Conservation (phyloP, 495 filamentous ascomycete species). For the Penicillium odoratum region DNA sequence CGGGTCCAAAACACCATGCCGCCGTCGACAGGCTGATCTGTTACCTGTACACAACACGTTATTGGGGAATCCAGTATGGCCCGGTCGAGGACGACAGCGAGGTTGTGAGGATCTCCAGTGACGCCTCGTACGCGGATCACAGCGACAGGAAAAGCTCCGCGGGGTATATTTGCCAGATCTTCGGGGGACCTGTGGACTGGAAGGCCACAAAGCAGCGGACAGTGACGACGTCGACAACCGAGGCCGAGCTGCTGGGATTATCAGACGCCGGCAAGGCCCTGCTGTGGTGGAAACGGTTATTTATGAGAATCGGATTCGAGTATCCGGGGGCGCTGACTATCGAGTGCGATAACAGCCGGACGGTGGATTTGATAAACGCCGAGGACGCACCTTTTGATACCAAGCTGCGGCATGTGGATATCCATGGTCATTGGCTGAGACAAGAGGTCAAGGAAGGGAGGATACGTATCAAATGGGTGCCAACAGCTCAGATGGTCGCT, state of each 20-base stretch:
- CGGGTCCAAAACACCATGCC: slow-evolving; percentile 11
- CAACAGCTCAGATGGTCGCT: slow-evolving; percentile 10
- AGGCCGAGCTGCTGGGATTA: slow-evolving; percentile 17
- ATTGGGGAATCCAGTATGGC: slow-evolving; percentile 10
- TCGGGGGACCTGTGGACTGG: slow-evolving; percentile 23
- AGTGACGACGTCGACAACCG: slow-evolving; percentile 16
- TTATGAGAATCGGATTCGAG: not conserved
- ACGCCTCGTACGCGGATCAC: slow-evolving; percentile 24
- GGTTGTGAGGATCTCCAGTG: slow-evolving; percentile 10
- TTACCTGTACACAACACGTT: slow-evolving; percentile 17
- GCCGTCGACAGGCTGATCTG: slow-evolving; percentile 14
- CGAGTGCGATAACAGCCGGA: slow-evolving; percentile 3
- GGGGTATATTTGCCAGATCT: slow-evolving; percentile 21
- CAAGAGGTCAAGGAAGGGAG: slow-evolving; percentile 11
- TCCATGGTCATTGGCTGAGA: slow-evolving; percentile 18
- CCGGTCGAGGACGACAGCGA: not conserved
- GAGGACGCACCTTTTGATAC: slow-evolving; percentile 10
- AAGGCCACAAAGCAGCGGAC: slow-evolving; percentile 23
- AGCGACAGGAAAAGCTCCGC: slow-evolving; percentile 15
- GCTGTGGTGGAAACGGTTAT: slow-evolving; percentile 11
- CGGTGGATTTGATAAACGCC: not conserved
- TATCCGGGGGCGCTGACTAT: not conserved
- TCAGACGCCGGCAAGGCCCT: slow-evolving; percentile 7
- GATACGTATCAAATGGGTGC: slow-evolving; percentile 6
- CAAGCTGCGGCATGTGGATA: slow-evolving; percentile 21